A percentile compares a stretch with the other conserved stretches of the same genome.
phyloP scores from a whole-genome alignment of 441 rosid species.

The Lepidium campestre region DNA sequence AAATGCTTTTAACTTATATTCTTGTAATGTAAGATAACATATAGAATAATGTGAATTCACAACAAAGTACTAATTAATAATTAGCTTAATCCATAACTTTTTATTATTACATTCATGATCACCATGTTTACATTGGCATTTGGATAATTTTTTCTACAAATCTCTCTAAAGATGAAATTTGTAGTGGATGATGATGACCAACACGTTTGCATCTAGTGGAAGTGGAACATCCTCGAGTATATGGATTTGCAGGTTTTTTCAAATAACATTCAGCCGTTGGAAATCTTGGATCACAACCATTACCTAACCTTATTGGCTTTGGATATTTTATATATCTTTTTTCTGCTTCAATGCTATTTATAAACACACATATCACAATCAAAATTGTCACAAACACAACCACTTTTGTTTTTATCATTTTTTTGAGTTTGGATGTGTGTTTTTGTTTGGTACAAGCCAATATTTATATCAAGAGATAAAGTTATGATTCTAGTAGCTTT shows the following conservation, averaged over 20 bases:
- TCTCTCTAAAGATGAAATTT: not conserved
- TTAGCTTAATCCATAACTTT: not conserved
- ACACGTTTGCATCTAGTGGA: not conserved
- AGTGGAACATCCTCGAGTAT: rapidly evolving
- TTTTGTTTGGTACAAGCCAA: not conserved
- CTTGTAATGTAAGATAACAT: too few relatives aligned
- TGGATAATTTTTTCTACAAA: not conserved
- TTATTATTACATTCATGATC: not conserved
- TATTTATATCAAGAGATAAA: not conserved
- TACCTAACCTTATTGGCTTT: not conserved
- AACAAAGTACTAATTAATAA: too few relatives aligned
- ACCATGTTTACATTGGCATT: not conserved
- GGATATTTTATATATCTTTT: not conserved
- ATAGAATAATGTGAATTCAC: too few relatives aligned
- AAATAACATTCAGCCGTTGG: not conserved
- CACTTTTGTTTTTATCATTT: not conserved
- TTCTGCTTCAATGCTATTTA: not conserved
- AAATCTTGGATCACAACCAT: not conserved
- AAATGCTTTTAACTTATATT: too few relatives aligned
- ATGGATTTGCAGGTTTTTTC: not conserved
- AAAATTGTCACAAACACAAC: not conserved
- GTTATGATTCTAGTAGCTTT: not conserved
- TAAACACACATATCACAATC: not conserved
- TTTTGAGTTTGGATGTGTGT: not conserved
- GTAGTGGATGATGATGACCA: not conserved